Evolutionary conservation across 2,329 filamentous ascomycete species (phyloP).

Genomic region (Elsinoe arachidis): DNA sequence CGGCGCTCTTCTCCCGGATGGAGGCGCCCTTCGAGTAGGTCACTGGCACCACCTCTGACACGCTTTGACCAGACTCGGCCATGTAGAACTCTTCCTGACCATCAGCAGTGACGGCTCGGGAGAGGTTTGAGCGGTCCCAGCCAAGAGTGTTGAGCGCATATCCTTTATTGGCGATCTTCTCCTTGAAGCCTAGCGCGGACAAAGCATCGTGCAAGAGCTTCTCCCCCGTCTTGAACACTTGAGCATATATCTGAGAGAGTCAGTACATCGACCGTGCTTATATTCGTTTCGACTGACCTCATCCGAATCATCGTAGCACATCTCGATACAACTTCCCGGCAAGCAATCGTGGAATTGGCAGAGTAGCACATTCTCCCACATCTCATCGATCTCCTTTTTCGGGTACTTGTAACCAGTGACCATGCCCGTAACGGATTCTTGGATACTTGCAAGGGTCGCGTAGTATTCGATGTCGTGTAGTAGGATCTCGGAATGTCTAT

Average conservation of each 20-base stretch:
- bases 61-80: slow-evolving; percentile 34
- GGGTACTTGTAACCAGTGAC: slow-evolving; percentile 67
- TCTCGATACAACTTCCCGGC: slow-evolving; percentile 89
- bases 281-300: slow-evolving; percentile 37
- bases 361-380: slow-evolving; percentile 88
- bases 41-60: slow-evolving; percentile 26
- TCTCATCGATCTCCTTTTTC: slow-evolving; percentile 83
- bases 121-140: slow-evolving; percentile 52
- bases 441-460: slow-evolving; percentile 74
- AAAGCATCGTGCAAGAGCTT: slow-evolving; percentile 63
- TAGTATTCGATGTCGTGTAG: slow-evolving; percentile 82
- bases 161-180: slow-evolving; percentile 38
- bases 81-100: slow-evolving; percentile 23
- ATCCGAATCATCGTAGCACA: slow-evolving; percentile 96
- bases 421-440: slow-evolving; percentile 41
- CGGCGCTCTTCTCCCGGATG: slow-evolving; percentile 45
- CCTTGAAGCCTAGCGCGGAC: slow-evolving; percentile 54
- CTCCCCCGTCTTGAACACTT: slow-evolving; percentile 70
- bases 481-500: slow-evolving; percentile 74
- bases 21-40: slow-evolving; percentile 29
- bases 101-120: neutral
- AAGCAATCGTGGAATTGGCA: slow-evolving; percentile 98
- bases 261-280: neutral
- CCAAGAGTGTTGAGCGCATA: slow-evolving; percentile 76
- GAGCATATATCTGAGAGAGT: slow-evolving; percentile 56